Base-by-base conservation (phyloP, 164 flowering plant genomes). In the Houttuynia cordata region DNA sequence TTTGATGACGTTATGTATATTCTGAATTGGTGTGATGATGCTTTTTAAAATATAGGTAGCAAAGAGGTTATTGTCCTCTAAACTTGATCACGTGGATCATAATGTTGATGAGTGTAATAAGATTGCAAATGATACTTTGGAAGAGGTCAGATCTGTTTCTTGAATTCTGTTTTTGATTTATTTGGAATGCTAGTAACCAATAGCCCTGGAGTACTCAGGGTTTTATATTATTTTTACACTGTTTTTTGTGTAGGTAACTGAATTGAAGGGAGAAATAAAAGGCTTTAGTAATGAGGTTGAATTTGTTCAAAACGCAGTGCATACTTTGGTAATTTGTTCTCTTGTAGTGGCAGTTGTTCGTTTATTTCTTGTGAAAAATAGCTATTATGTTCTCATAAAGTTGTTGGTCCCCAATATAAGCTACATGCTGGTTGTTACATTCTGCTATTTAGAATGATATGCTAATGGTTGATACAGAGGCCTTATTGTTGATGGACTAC, bases 61-160 rank as follows among this genome's bases (percentile, higher is more conserved):
- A 23, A 80, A 76, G 65, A 76, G 74, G 62, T 64, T 70, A 47
- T 71, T 90, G 67, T 81, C 91, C 55, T 73, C 88, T 21, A 80
- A 74, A 68, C 82, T 90, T 59, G 80, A 81, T 53, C 60, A 66
- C 7, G 80, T 80, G 51, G 85, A 83, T 68, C 15, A 54, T 24
- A 74, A 63, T 68, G 41, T 90, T 67, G 84, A 84, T 52, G 85
- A 83, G 56, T 67, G 68, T 73, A 67, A 60, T 13, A 75, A 68
- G 9, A 51, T 80, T 54, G 73, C 81, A 62, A 65, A 76, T 24
- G 73, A 65, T 22, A 90, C 95, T 30, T 75, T 50, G 37, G 78
- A 72, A 10, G 81, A 80, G 95, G 95, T 87, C 51, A 42, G 76
- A 55, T 20, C 56, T 41, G 25, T 18, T 47, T 37, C 22, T 9